Evolutionary conservation across 2,329 filamentous ascomycete species (phyloP).

Genomic region (Botrytis paeoniae): DNA sequence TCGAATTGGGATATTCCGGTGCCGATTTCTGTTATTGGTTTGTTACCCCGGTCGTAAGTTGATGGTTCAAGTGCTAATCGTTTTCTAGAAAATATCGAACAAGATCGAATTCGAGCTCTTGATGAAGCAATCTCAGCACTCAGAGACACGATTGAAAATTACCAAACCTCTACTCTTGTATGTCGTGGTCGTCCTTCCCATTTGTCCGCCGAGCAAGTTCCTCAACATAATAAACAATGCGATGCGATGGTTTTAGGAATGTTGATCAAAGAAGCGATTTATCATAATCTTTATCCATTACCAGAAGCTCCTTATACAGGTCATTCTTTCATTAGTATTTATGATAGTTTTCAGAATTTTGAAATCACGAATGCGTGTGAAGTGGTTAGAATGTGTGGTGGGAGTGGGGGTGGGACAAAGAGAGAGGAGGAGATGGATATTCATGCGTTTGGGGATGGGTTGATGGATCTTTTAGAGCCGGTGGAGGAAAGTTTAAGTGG

Average conservation of each 20-base stretch:
- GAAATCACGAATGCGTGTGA: constrained; percentile 7
- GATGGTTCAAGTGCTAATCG: not conserved
- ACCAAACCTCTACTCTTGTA: not conserved
- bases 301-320: constrained; percentile 11
- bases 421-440: not conserved
- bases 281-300: constrained; percentile 5
- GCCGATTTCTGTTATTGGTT: not conserved
- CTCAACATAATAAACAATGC: constrained; percentile 10
- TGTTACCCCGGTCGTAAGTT: no score
- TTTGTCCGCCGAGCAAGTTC: not conserved
- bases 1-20: constrained; percentile 12
- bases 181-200: not conserved
- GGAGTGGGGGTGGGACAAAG: not conserved
- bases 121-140: constrained; percentile 6
- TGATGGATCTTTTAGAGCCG: constrained; percentile 7
- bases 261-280: constrained; percentile 2
- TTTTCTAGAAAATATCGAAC: not conserved
- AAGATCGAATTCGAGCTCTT: not conserved
- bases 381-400: not conserved
- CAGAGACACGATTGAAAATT: constrained; percentile 3
- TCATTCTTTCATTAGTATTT: not conserved
- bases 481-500: not conserved
- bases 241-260: constrained; percentile 13
- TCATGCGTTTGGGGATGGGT: not conserved
- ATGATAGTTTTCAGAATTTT: not conserved